Evolutionary conservation across 2,329 filamentous ascomycete genomes (phyloP).

Genomic region (Elsinoe arachidis): DNA sequence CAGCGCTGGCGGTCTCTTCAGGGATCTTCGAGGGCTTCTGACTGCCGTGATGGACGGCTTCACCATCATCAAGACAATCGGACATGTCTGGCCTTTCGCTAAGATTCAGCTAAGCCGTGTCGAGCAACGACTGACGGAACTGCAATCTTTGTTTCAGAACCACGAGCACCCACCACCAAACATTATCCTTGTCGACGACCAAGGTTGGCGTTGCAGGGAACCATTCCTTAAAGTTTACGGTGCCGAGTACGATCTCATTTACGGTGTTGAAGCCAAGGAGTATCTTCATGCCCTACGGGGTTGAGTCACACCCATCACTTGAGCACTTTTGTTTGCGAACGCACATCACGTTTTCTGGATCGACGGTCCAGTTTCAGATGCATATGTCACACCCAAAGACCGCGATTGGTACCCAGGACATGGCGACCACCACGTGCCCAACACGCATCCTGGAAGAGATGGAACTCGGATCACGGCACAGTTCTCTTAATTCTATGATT

Average conservation of each 20-base stretch:
- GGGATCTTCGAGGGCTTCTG: constrained; percentile 44
- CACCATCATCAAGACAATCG: constrained; percentile 11
- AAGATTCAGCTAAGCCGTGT: neutral
- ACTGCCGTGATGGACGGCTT: constrained; percentile 36
- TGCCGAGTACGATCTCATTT: constrained; percentile 27
- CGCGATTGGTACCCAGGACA: too few species aligned
- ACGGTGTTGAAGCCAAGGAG: constrained; percentile 22
- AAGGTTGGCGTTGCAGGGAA: constrained; percentile 22
- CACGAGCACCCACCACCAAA: constrained; percentile 13
- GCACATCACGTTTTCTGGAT: too few species aligned
- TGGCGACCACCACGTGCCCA: too few species aligned
- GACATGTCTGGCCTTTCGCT: constrained; percentile 3
- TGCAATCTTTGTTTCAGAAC: constrained; percentile 1
- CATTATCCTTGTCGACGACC: constrained; percentile 21
- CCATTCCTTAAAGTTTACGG: constrained; percentile 23
- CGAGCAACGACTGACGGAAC: neutral
- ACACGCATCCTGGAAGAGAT: too few species aligned
- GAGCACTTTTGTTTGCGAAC: too few species aligned
- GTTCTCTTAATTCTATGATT: neutral
- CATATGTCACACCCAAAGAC: too few species aligned
- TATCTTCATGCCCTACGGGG: constrained; percentile 21
- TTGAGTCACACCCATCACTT: neutral
- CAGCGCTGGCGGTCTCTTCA: constrained; percentile 49
- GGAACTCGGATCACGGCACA: neutral
- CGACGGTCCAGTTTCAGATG: too few species aligned